Evolutionary conservation across 1,284 basidiomycete genomes (phyloP).

Genomic region (Malassezia equina): DNA sequence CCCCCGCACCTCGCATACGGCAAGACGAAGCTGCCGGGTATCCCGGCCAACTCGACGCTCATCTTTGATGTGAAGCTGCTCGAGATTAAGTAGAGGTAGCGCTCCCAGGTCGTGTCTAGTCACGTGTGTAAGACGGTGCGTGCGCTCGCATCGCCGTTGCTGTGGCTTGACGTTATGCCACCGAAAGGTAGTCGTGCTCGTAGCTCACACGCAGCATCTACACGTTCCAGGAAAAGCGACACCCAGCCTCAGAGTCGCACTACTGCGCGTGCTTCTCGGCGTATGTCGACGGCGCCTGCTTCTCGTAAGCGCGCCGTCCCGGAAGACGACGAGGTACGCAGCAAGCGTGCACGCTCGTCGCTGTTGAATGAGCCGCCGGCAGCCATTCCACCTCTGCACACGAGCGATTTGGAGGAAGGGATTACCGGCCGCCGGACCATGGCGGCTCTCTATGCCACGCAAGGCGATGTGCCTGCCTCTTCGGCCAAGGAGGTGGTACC

Average conservation of each 20-base stretch:
- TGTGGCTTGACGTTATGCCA: constrained; percentile 4
- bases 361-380: constrained; percentile 13
- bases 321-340: constrained; percentile 16
- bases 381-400: constrained; percentile 8
- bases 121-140: background rate
- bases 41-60: constrained; percentile 53
- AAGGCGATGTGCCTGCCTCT: constrained; percentile 6
- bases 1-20: constrained; percentile 57
- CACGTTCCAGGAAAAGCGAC: background rate
- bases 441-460: constrained; percentile 2
- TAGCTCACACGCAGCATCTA: background rate
- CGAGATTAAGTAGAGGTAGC: constrained; percentile 49
- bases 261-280: background rate
- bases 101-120: background rate
- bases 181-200: constrained; percentile 6
- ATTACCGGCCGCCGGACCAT: constrained; percentile 3
- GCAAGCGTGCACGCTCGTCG: constrained; percentile 5
- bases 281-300: background rate
- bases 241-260: background rate
- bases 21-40: constrained; percentile 51
- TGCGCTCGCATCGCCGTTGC: background rate
- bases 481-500: constrained; percentile 22
- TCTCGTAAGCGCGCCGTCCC: constrained; percentile 26
- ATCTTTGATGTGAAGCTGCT: constrained; percentile 55
- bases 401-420: background rate